Evolutionary conservation across 345 rosid genomes (phyloP).

Genomic region (Lepidium sativum): DNA sequence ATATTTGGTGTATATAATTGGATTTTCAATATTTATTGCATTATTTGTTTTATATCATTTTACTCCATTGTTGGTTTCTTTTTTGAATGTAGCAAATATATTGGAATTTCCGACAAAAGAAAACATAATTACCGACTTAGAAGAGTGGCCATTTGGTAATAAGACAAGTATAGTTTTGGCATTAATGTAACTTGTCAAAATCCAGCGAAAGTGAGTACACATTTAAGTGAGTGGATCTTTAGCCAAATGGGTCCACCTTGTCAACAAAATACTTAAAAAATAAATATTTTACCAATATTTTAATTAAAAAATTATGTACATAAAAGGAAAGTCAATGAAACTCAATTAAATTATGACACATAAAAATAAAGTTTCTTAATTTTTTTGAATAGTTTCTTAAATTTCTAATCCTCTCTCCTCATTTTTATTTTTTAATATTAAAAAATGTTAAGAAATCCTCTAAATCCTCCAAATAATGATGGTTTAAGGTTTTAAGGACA

Average conservation of each 20-base stretch:
- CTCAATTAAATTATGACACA: no score
- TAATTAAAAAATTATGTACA: no score
- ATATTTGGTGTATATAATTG: neutral
- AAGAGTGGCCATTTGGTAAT: slow-evolving; percentile 2
- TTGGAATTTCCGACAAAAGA: neutral
- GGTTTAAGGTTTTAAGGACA: no score
- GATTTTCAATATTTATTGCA: neutral
- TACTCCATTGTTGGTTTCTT: neutral
- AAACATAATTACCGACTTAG: neutral
- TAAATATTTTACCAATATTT: no score
- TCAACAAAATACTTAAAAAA: no score
- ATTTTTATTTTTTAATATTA: no score
- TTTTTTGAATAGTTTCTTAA: no score
- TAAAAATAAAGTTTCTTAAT: no score
- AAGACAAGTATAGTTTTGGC: neutral
- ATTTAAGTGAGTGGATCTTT: neutral
- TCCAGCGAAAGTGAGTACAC: neutral
- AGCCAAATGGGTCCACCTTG: neutral
- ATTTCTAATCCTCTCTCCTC: no score
- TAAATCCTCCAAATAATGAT: no score
- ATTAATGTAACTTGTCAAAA: neutral
- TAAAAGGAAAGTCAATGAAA: no score
- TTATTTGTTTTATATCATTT: neutral
- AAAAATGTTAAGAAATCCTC: no score
- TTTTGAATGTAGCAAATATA: neutral